phyloP scores from a whole-genome alignment of 108 stramenopile species.

The Conticribra guillardii region DNA sequence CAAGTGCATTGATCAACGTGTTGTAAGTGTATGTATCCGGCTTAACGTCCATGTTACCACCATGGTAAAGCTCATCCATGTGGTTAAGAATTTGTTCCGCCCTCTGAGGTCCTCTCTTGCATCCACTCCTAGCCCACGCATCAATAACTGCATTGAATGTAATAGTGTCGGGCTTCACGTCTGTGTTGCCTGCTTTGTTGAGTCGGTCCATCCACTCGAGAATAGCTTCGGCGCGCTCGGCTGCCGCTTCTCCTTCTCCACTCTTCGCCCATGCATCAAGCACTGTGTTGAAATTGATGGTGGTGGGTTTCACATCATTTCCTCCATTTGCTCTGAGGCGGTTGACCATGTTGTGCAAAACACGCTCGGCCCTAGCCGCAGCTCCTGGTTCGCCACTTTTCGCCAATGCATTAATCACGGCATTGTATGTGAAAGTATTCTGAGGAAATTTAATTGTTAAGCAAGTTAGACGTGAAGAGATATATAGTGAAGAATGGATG shows the following conservation, averaged over 20 bases:
- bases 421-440: conserved; percentile 85
- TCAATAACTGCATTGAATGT: conserved; percentile 85
- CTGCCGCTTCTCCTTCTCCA: conserved; percentile 77
- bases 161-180: conserved; percentile 79
- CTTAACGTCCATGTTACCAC: conserved; percentile 80
- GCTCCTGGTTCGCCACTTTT: conserved; percentile 68
- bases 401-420: conserved; percentile 80
- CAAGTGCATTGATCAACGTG: conserved; percentile 67
- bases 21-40: conserved; percentile 90
- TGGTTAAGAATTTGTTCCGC: conserved; percentile 89
- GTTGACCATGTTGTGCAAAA: conserved; percentile 62
- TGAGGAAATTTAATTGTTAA: too few species aligned
- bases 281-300: conserved; percentile 88
- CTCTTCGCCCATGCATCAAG: conserved; percentile 86
- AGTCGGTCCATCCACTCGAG: conserved; percentile 89
- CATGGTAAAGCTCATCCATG: conserved; percentile 86
- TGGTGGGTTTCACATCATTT: conserved; percentile 83
- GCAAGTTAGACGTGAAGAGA: too few species aligned
- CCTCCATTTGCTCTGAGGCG: conserved; percentile 66
- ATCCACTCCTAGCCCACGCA: conserved; percentile 84
- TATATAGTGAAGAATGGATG: neutral
- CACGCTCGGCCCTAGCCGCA: conserved; percentile 56
- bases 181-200: conserved; percentile 63
- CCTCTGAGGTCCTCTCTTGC: conserved; percentile 76
- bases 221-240: conserved; percentile 85